Conservation (phyloP, 1,139 yeast species). For the Pichia sorboxylosa region DNA sequence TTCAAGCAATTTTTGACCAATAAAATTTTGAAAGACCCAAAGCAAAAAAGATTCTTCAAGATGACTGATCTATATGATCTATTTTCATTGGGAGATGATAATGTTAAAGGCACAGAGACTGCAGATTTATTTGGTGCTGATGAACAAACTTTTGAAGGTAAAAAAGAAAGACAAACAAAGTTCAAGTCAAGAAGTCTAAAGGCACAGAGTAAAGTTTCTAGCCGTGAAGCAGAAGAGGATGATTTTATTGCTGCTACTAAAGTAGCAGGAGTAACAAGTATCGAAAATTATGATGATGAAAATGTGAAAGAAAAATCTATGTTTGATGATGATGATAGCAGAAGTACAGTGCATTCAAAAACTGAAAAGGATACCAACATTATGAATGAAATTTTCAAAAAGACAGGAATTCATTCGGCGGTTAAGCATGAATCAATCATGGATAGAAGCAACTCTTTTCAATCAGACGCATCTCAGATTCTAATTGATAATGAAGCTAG, state of each 20-base stretch:
- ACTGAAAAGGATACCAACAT: constrained; percentile 48
- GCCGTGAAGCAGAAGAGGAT: constrained; percentile 21
- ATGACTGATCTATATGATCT: constrained; percentile 85
- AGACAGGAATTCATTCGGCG: constrained; percentile 64
- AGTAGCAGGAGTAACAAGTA: constrained; percentile 41
- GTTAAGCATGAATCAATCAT: constrained; percentile 72
- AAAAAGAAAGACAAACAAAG: constrained; percentile 26
- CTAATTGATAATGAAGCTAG: constrained; percentile 68
- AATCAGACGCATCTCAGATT: constrained; percentile 10
- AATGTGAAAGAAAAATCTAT: constrained; percentile 22
- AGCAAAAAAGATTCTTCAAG: constrained; percentile 85
- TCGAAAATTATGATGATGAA: constrained; percentile 38
- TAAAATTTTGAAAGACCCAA: constrained; percentile 89
- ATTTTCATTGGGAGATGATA: constrained; percentile 69
- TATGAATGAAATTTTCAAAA: constrained; percentile 65
- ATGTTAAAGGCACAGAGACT: constrained; percentile 54
- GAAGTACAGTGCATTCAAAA: constrained; percentile 1
- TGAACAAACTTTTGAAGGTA: constrained; percentile 29
- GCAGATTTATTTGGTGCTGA: constrained; percentile 52
- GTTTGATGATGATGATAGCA: constrained; percentile 14
- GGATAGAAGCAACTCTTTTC: constrained; percentile 30
- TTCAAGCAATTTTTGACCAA: constrained; percentile 91
- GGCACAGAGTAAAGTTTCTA: not conserved
- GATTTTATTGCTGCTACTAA: constrained; percentile 41
- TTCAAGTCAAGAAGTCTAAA: constrained; percentile 8